Conservation (phyloP, 2,329 filamentous ascomycete genomes). For the Elsinoe necatrix region DNA sequence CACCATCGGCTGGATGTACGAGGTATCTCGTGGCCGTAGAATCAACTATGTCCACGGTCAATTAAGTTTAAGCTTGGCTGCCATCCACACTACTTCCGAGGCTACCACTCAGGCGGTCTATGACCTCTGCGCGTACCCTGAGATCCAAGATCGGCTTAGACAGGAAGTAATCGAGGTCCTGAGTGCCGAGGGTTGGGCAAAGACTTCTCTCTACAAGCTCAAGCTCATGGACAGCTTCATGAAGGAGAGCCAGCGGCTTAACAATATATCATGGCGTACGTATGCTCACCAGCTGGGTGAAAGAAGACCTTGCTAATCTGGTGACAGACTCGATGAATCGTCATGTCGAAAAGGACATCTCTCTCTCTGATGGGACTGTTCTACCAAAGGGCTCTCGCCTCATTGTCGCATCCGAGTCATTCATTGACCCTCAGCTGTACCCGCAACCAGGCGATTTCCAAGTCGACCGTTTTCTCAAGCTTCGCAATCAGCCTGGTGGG, state of each 20-base stretch:
- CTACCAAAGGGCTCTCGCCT: slow-evolving; percentile 22
- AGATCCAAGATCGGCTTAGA: slow-evolving; percentile 24
- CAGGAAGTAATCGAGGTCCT: slow-evolving; percentile 25
- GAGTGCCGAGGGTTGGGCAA: slow-evolving; percentile 25
- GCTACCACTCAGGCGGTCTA: slow-evolving; percentile 22
- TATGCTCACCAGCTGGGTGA: neutral
- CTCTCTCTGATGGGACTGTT: slow-evolving; percentile 25
- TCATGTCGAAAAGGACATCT: slow-evolving; percentile 21
- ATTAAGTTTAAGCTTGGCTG: slow-evolving; percentile 21
- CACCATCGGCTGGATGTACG: slow-evolving; percentile 25
- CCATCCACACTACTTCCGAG: slow-evolving; percentile 26
- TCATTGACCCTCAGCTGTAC: slow-evolving; percentile 17
- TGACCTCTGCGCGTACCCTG: slow-evolving; percentile 22
- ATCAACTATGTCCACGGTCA: slow-evolving; percentile 21
- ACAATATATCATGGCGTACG: slow-evolving; percentile 21
- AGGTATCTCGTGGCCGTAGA: slow-evolving; percentile 19
- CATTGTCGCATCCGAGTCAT: slow-evolving; percentile 16
- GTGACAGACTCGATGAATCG: slow-evolving; percentile 23
- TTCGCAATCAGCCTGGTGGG: slow-evolving; percentile 21
- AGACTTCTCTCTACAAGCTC: slow-evolving; percentile 25
- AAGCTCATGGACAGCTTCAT: slow-evolving; percentile 29
- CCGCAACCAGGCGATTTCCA: slow-evolving; percentile 21
- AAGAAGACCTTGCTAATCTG: neutral
- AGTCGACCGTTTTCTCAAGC: slow-evolving; percentile 20
- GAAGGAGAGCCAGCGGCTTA: slow-evolving; percentile 28